These are phyloP conservation scores for Candida anutae DNA, from an alignment of 1,139 yeast species.

Conservation along the genomic window DNA sequence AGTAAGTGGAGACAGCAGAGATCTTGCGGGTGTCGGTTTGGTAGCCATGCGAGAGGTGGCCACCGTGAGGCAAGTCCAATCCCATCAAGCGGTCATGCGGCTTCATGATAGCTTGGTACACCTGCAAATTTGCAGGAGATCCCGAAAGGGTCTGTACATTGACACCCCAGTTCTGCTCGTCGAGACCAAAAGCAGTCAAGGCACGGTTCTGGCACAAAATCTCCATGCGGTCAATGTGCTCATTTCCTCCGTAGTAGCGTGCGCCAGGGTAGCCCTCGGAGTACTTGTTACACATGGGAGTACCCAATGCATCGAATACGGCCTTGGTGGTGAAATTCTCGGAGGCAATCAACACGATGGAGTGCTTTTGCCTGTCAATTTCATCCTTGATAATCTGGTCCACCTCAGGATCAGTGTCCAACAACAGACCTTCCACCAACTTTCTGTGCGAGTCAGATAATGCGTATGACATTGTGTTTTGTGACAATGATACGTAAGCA, in stretches of 20 bases:
- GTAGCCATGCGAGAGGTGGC: constrained; percentile 96
- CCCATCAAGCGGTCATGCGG: constrained; percentile 97
- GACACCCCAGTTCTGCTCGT: constrained; percentile 92
- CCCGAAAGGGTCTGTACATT: constrained; percentile 95
- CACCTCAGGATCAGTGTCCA: constrained; percentile 78
- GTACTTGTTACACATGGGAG: constrained; percentile 91
- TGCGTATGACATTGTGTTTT: constrained; percentile 46
- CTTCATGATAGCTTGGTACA: constrained; percentile 88
- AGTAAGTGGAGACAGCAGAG: constrained; percentile 91
- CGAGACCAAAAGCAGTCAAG: constrained; percentile 71
- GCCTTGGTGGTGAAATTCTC: constrained; percentile 97
- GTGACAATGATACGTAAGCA: too few species aligned
- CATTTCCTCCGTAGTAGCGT: constrained; percentile 85
- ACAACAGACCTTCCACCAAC: constrained; percentile 60
- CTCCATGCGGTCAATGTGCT: constrained; percentile 92
- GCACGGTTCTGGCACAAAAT: constrained; percentile 89
- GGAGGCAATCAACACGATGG: constrained; percentile 89
- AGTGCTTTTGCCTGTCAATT: constrained; percentile 88
- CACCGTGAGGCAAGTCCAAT: constrained; percentile 94
- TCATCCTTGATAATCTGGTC: constrained; percentile 79
- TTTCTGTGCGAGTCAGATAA: constrained; percentile 59
- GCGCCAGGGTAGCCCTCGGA: constrained; percentile 89
- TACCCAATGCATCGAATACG: constrained; percentile 93
- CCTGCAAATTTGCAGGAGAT: constrained; percentile 95
- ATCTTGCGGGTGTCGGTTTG: constrained; percentile 94